Evolutionary conservation across 495 filamentous ascomycete species (phyloP), one percentile per base, ranked within the genome.

Genomic region (Jackrogersella multiformis): DNA sequence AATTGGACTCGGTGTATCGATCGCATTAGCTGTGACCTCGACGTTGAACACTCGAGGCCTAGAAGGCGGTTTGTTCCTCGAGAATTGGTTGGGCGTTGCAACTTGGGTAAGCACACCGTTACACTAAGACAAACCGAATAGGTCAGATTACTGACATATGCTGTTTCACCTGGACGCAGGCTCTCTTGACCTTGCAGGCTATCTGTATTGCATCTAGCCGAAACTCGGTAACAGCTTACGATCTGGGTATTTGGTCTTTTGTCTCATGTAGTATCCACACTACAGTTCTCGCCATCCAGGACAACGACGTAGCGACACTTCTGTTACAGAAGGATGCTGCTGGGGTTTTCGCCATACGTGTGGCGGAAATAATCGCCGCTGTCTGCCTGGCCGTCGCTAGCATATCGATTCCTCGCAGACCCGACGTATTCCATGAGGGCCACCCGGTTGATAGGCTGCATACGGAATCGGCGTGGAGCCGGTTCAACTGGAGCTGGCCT

Each of bases 401-500:
- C 69, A 58, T 85, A 45, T 75, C 72, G 9, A 71, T 93, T 10
- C 91, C 90, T 7, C 84, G 92, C 35, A 82, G 91, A 15, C 91
- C 92, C 7, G 81, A 88, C 48, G 86, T 95, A 34, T 87, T 78
- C 39, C 81, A 79, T 51, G 68, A 82, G 18, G 89, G 85, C 26
- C 74, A 83, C 39, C 66, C 79, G 8, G 88, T 95, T 8, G 92
- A 94, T 71, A 76, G 81, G 30, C 82, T 90, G 74, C 80, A 78
- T 44, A 89, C 88, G 0, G 82, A 77, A 8, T 88, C 88, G 4
- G 82, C 87, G 0, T 76, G 88, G 41, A 81, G 77, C 39, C 85
- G 88, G 26, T 89, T 86, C 70, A 91, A 81, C 6, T 93, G 87
- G 68, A 69, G 72, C 34, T 94, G 91, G 91, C 82, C 85, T 7